These are phyloP conservation scores for Arthrinium puccinioides DNA, from an alignment of 2,329 filamentous ascomycete species.

Conservation along the genomic window DNA sequence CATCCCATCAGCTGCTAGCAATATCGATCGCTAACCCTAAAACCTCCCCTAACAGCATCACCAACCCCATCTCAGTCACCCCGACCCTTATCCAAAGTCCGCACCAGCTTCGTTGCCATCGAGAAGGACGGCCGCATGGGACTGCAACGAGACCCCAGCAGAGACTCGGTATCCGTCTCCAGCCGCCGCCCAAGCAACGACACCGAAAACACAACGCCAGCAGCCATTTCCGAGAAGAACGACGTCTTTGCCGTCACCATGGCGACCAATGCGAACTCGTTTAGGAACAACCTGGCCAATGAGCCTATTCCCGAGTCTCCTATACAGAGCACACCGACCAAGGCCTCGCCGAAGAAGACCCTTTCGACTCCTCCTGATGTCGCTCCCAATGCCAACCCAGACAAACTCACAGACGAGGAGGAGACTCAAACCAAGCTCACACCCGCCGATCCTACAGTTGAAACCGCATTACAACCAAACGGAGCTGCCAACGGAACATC, in stretches of 20 bases:
- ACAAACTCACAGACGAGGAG: constrained; percentile 33
- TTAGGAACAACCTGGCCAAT: constrained; percentile 26
- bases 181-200: constrained; percentile 29
- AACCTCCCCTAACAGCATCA: constrained; percentile 21
- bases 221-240: constrained; percentile 30
- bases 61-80: constrained; percentile 40
- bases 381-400: constrained; percentile 29
- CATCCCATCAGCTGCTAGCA: background rate
- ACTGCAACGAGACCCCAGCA: constrained; percentile 36
- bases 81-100: constrained; percentile 65
- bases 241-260: constrained; percentile 24
- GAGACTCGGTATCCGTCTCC: constrained; percentile 31
- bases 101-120: constrained; percentile 68
- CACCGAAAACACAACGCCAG: constrained; percentile 29
- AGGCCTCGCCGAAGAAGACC: constrained; percentile 17
- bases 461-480: constrained; percentile 5
- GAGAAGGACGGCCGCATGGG: constrained; percentile 57
- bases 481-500: constrained; percentile 10
- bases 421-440: constrained; percentile 23
- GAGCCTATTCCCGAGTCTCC: constrained; percentile 37
- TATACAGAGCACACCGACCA: constrained; percentile 11
- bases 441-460: constrained; percentile 21
- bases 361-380: constrained; percentile 12
- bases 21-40: constrained; percentile 17
- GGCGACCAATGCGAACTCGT: constrained; percentile 18